Evolutionary conservation across 805 yeast species (phyloP).

Genomic region (Komagataella pastoris): DNA sequence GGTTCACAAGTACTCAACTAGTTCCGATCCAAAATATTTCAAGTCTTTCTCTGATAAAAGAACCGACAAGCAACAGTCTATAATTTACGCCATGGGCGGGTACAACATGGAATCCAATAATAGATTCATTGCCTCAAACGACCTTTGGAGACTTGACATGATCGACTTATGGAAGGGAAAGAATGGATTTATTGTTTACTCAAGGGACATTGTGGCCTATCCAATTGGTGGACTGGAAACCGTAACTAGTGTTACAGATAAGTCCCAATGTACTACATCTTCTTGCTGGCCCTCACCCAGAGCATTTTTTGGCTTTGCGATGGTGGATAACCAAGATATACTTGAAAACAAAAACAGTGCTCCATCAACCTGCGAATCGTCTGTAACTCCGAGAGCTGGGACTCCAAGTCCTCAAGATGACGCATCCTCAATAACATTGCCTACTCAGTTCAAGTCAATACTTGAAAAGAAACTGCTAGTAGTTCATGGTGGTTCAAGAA

Average conservation of each 20-base stretch:
- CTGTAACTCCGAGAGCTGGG: neutral
- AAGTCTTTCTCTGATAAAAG: neutral
- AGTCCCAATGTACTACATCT: neutral
- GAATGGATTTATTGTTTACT: constrained; percentile 10
- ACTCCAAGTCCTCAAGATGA: constrained; percentile 1
- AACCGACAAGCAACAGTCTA: neutral
- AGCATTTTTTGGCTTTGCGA: constrained; percentile 5
- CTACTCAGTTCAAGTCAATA: neutral
- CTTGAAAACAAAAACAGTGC: neutral
- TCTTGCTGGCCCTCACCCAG: constrained; percentile 6
- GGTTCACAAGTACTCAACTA: constrained; percentile 1
- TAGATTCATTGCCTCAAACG: constrained; percentile 19
- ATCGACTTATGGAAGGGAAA: constrained; percentile 22
- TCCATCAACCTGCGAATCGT: neutral
- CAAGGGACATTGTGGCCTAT: constrained; percentile 3
- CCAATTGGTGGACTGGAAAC: constrained; percentile 13
- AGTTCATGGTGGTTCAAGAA: constrained; percentile 19
- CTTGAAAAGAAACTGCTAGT: constrained; percentile 11
- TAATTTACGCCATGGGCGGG: constrained; percentile 34
- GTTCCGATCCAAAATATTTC: neutral
- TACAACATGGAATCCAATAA: constrained; percentile 17
- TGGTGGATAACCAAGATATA: constrained; percentile 1
- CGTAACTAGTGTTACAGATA: neutral
- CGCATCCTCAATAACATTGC: neutral
- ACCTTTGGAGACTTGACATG: constrained; percentile 27